Percentiles rank a stretch among this genome's conserved stretches.
These are phyloP conservation scores for Aegilops bicornis DNA, from an alignment of 176 grass and related monocot genomes.

Conservation along the genomic window DNA sequence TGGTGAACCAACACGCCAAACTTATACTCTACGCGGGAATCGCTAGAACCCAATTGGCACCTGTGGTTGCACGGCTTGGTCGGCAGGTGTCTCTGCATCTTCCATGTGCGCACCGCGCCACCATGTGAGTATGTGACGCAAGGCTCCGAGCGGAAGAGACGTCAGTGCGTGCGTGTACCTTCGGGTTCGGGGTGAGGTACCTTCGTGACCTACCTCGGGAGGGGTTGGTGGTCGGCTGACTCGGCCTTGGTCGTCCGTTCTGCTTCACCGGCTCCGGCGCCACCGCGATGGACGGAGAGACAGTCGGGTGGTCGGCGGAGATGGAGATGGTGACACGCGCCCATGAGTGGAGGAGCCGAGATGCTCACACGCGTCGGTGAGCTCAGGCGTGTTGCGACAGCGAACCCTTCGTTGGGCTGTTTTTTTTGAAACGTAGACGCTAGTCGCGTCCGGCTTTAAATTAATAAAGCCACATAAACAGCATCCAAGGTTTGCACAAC, in stretches of 20 bases:
- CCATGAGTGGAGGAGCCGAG: not conserved
- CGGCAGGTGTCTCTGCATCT: not conserved
- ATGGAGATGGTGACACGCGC: not conserved
- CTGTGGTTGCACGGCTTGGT: not conserved
- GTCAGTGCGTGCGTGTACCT: not conserved
- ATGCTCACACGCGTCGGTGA: not conserved
- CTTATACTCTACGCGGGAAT: too few relatives aligned
- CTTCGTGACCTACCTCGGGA: not conserved
- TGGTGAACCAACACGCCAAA: too few relatives aligned
- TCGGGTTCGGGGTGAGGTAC: not conserved
- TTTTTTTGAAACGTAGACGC: too few relatives aligned
- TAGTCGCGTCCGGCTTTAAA: too few relatives aligned
- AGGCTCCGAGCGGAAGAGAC: not conserved
- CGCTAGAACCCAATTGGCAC: too few relatives aligned
- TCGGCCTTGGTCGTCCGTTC: not conserved
- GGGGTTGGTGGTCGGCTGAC: not conserved
- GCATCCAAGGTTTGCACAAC: too few relatives aligned
- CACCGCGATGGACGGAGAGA: not conserved
- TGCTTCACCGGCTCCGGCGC: not conserved
- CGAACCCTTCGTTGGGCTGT: too few relatives aligned
- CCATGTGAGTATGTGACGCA: constrained; percentile 1
- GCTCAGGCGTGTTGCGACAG: too few relatives aligned
- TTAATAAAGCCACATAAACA: too few relatives aligned
- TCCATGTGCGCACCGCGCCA: not conserved
- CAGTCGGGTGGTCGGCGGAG: not conserved